Evolutionary conservation across 176 grass and related monocot species (phyloP), one percentile per base, ranked within the genome.

Genomic region (Elymus sibiricus): DNA sequence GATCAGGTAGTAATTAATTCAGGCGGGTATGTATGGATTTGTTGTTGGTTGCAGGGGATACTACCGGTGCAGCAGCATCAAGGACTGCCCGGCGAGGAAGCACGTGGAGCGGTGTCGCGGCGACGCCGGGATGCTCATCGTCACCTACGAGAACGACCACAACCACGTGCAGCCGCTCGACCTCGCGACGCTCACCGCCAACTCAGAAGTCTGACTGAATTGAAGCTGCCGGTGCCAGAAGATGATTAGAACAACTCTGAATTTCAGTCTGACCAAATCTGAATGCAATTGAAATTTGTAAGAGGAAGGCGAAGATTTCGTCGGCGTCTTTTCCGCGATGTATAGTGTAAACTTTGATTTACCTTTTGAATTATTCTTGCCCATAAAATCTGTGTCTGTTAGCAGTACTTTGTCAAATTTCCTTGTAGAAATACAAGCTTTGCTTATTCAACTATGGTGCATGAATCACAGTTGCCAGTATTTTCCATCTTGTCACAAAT

Each of bases 31-130:
- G 5, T 59, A 29, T 40, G 4, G 15, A 19, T 1, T 22, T 25
- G 25, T 22, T 67, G 2, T 22, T 63, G 71, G 25, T 2, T 86
- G 72, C 90, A 95, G 93, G 73, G 93, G 90, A n/a, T 93, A 95
- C 93, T 95, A 95, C 77, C 84, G 91, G 79, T 95, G 93, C 93
- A 95, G 93, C 93, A 95, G 88, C 90, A 89, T 76, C 88, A 95
- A 90, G 86, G 88, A 92, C n/a, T 95, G 90, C 86, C 86, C 88
- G 46, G 93, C 93, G 56, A 93, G 93, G 90, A 95, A 95, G 76
- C 93, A 95, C 60, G 93, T 95, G 9, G 93, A 95, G 86, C 85
- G 88, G 86, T 95, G 93, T 22, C 91, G 77, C 81, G 84, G 80
- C 81, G 88, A 95, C 61, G 77, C 93, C 1, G 76, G 77, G 29